Evolutionary conservation across 345 rosid genomes (phyloP), one percentile per base, ranked within the genome.

Genomic region (Linum usitatissimum): DNA sequence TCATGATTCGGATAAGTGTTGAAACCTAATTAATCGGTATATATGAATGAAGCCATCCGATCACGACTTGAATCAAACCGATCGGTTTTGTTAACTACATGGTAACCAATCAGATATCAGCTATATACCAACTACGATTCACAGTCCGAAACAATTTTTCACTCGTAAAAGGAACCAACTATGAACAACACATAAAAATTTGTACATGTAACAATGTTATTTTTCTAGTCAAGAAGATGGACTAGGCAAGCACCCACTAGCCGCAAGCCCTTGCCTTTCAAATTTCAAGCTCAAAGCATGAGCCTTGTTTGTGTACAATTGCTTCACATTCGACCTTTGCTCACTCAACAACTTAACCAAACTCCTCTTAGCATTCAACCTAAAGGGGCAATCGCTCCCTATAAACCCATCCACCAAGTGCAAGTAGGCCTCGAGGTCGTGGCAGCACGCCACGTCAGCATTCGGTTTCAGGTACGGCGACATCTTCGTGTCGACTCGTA

Each of bases 361-460:
- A 75, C 99, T 93, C 56, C 99, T 77, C 84, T 93, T 93, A 3
- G 99, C 99, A 23, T 90, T 90, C 39, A 86, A 65, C 57, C 97
- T 80, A 55, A 93, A 93, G 4, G 99, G 99, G 65, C 96, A 83
- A 59, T 87, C 72, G 0, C 94, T 73, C 8, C 87, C 84, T 30
- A 76, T 61, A 63, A 80, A 93, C 20, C 99, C 99, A 23, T 93
- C 99, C n/a, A 93, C 99, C 61, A 73, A 9, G 56, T 73, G 77
- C 5, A 73, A 48, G 48, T 73, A 73, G 0, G 77, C 77, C 70
- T 73, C 77, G 60, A 73, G 20, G 60, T 73, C 77, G 53, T 73
- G 77, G 59, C 77, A 73, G 28, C 77, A 73, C 1, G 77, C 73
- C 61, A 68, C 77, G 30, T 73, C 77, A 2, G 77, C 77, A 12